Evolutionary conservation across 2,329 filamentous ascomycete species (phyloP).

Genomic region (Botrytis elliptica): DNA sequence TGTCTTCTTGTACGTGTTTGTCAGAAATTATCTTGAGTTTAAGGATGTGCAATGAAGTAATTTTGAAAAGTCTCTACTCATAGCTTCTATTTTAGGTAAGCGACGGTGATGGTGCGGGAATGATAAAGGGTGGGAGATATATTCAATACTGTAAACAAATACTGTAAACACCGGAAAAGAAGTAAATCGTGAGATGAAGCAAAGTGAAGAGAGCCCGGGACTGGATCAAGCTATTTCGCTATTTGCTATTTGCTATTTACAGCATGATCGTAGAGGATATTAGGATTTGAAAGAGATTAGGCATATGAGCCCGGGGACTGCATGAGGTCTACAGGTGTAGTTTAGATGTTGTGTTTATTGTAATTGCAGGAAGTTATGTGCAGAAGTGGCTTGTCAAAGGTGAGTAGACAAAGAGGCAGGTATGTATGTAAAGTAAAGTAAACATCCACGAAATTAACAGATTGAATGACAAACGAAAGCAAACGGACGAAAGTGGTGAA

Average conservation of each 20-base stretch:
- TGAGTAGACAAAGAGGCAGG: background rate
- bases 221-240: background rate
- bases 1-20: background rate
- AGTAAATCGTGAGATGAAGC: background rate
- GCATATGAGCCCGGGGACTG: background rate
- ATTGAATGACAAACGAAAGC: background rate
- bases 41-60: background rate
- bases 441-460: background rate
- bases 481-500: background rate
- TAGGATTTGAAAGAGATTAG: background rate
- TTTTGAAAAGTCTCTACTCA: no score
- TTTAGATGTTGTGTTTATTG: background rate
- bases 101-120: background rate
- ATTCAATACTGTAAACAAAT: background rate
- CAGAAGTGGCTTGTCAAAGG: background rate
- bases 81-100: background rate
- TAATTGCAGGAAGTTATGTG: background rate
- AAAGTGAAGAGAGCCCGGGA: background rate
- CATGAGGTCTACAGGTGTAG: background rate
- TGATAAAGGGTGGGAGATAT: rapidly evolving
- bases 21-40: background rate
- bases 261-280: background rate
- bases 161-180: background rate
- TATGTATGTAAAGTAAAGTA: background rate
- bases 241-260: no score